phyloP scores from a whole-genome alignment of 2,329 filamentous ascomycete genomes.

The Aspergillus sp. region DNA sequence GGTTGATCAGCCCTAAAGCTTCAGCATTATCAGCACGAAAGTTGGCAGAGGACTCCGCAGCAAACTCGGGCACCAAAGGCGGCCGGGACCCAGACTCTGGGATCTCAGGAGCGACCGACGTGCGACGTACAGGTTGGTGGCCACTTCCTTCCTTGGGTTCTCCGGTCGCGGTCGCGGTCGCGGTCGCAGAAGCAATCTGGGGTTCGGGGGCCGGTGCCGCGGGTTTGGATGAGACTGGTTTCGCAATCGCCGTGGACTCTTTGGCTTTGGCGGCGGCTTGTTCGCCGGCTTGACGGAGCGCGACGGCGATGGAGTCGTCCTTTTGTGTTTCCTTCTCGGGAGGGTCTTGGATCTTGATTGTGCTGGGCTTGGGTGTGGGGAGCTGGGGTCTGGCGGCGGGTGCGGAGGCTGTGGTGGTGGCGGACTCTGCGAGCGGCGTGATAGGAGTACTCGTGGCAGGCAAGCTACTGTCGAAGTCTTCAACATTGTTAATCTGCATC shows the following conservation, averaged over 20 bases:
- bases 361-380: conserved; percentile 36
- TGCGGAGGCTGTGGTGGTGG: conserved; percentile 28
- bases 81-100: conserved; percentile 33
- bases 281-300: conserved; percentile 50
- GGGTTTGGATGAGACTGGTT: conserved; percentile 15
- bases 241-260: conserved; percentile 29
- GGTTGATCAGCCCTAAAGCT: conserved; percentile 41
- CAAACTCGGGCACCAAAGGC: conserved; percentile 38
- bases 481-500: conserved; percentile 68
- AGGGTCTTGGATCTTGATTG: conserved; percentile 48
- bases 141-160: conserved; percentile 23
- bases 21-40: conserved; percentile 44
- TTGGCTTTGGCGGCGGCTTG: conserved; percentile 46
- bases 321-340: conserved; percentile 42
- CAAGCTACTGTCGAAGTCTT: conserved; percentile 38
- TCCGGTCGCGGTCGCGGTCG: conserved; percentile 11
- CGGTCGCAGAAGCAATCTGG: conserved; percentile 15
- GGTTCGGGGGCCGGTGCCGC: conserved; percentile 13
- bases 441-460: conserved; percentile 34
- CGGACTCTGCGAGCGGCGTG: conserved; percentile 27
- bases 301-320: conserved; percentile 43
- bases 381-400: conserved; percentile 29
- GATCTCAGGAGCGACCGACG: conserved; percentile 39
- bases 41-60: conserved; percentile 44
- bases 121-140: conserved; percentile 29